Percentiles rank a stretch among this genome's conserved stretches.
Conservation (phyloP, 352 stramenopile genomes). For the Globisporangium viniferum region DNA sequence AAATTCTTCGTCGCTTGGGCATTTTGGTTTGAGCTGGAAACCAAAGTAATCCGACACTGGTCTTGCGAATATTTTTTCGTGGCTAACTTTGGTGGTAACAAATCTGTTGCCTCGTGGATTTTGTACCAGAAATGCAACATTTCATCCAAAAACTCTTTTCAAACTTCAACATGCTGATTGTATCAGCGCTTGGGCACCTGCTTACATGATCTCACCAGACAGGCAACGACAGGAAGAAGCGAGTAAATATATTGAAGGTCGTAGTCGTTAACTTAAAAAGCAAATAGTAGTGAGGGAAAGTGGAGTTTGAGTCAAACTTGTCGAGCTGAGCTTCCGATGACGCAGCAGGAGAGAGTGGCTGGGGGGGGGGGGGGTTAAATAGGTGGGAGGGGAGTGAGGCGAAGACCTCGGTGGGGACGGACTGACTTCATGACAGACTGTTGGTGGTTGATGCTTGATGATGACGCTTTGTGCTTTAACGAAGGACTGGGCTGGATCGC, state of each 20-base stretch:
- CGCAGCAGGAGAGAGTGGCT: conserved; percentile 17
- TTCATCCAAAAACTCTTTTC: no score
- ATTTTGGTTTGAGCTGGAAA: background rate
- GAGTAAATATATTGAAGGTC: conserved; percentile 1
- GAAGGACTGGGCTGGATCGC: background rate
- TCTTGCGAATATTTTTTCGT: background rate
- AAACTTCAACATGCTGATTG: no score
- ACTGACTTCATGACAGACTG: background rate
- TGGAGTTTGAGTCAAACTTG: conserved; percentile 4
- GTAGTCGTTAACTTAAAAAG: conserved; percentile 3
- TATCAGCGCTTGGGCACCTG: no score
- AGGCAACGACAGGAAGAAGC: background rate
- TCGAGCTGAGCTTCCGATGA: conserved; percentile 25
- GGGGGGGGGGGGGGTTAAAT: conserved; percentile 5
- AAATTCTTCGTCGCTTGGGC: background rate
- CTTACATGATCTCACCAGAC: background rate
- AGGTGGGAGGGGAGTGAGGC: background rate
- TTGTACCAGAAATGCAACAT: background rate
- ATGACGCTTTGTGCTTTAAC: background rate
- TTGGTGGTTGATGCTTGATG: background rate
- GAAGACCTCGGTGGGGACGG: background rate
- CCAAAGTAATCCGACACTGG: no score
- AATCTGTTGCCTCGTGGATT: background rate
- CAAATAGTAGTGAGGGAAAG: background rate
- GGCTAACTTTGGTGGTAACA: background rate